Base-by-base conservation (phyloP, 257 asterid species). In the Solanum habrochaites region DNA sequence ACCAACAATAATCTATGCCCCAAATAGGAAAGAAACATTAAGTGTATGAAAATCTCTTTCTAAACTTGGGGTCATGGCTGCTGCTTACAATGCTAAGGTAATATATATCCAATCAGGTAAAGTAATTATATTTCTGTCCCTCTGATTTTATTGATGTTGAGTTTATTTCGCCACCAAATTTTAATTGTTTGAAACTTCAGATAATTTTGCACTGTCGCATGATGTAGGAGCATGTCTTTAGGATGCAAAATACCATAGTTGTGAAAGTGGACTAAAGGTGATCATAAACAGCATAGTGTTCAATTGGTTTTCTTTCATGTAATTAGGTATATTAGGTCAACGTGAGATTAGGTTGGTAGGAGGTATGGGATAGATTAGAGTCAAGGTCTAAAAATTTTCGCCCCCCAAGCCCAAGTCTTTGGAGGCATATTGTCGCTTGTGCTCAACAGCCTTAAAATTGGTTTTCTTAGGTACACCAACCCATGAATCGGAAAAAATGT, bases 61-160 rank as follows among this genome's bases (percentile, higher is more conserved):
- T 85, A 88, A 86, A 71, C 89, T 39, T 88, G 97, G 97, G 70
- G 92, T 93, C 52, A 94, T 88, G 87, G 93, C 96, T 88, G 98
- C 97, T 82, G 96, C 97, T 87, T 95, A 95, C 91, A 93, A 95
- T 91, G 96, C 96, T 71, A 91, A 92, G 98, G 98, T 93, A 86
- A 84, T 73, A 43, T 77, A 8, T 35, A 62, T 87, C 47, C 87
- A 31, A 18, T 71, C 67, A 72, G 56, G 40, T 58, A 27, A 67
- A 45, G 25, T 10, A 18, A 73, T 72, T 72, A 11, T 80, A n/a
- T 80, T 47, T 15, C 64, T 77, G 39, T 40, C 9, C 83, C 25
- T 27, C n/a, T 66, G 39, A 32, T 32, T 71, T 81, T 64, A 16
- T 37, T 7, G 23, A 16, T 14, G 29, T 56, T 75, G 14, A 10